A percentile compares a stretch with the other conserved stretches of the same genome.
Evolutionary conservation across 768 basidiomycete species (phyloP).

Genomic region (Tricholoma saponaceum): DNA sequence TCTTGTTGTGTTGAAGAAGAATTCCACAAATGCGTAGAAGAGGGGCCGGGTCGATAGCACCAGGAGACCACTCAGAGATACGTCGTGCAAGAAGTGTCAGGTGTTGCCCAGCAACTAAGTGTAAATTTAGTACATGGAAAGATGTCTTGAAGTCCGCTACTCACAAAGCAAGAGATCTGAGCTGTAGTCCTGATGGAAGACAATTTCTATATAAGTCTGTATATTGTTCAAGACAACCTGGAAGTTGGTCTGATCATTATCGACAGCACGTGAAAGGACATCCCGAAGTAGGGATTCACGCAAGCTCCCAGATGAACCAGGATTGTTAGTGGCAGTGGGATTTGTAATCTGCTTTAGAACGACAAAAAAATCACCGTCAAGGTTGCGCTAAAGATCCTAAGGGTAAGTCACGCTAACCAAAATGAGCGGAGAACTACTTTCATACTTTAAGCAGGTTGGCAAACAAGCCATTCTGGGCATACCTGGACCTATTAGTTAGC

Average conservation of each 20-base stretch:
- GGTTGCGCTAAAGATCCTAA: conserved; percentile 33
- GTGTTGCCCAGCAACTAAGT: conserved; percentile 52
- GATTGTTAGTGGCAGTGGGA: conserved; percentile 27
- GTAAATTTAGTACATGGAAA: conserved; percentile 4
- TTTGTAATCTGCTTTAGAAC: conserved; percentile 47
- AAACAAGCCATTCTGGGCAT: conserved; percentile 54
- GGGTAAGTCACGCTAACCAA: background rate
- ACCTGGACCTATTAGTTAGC: conserved; percentile 30
- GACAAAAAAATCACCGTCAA: conserved; percentile 45
- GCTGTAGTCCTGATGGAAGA: conserved; percentile 51
- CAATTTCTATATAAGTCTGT: conserved; percentile 50
- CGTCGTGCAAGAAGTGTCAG: conserved; percentile 52
- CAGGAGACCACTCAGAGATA: conserved; percentile 49
- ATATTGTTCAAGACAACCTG: conserved; percentile 57
- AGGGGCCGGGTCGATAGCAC: conserved; percentile 51
- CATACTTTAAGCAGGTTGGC: conserved; percentile 54
- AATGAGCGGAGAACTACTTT: background rate
- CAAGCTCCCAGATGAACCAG: conserved; percentile 26
- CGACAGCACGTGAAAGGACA: conserved; percentile 41
- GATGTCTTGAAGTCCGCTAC: conserved; percentile 16
- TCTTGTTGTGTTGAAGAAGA: conserved; percentile 58
- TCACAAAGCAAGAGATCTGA: conserved; percentile 53
- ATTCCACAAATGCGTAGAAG: conserved; percentile 46
- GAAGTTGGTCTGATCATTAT: conserved; percentile 46
- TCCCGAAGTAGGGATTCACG: conserved; percentile 55